Percentiles rank a stretch among this genome's conserved stretches.
phyloP scores from a whole-genome alignment of 352 stramenopile genomes.

The Pythium sp. region DNA sequence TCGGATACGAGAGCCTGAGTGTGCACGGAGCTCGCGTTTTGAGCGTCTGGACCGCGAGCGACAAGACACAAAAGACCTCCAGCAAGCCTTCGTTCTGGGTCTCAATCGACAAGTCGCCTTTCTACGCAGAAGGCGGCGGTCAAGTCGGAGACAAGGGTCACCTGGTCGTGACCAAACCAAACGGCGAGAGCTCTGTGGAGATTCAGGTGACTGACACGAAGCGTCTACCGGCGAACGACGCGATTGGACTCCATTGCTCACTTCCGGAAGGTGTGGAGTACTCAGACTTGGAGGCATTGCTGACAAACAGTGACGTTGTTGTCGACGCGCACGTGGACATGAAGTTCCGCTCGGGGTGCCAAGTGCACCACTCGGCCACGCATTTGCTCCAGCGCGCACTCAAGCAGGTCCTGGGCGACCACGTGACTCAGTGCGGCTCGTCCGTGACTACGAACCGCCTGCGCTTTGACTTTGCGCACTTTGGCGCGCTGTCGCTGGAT shows the following conservation, averaged over 20 bases:
- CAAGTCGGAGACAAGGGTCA: slow-evolving; percentile 68
- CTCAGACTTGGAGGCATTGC: slow-evolving; percentile 25
- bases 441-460: slow-evolving; percentile 58
- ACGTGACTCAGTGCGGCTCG: slow-evolving; percentile 73
- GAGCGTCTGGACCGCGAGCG: slow-evolving; percentile 26
- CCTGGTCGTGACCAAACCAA: slow-evolving; percentile 24
- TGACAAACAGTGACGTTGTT: background rate
- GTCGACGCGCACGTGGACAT: slow-evolving; percentile 50
- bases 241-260: slow-evolving; percentile 44
- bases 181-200: slow-evolving; percentile 4
- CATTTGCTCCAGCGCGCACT: slow-evolving; percentile 74
- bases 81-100: slow-evolving; percentile 28
- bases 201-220: slow-evolving; percentile 45
- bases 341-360: slow-evolving; percentile 46
- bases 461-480: slow-evolving; percentile 84
- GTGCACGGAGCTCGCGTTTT: slow-evolving; percentile 37
- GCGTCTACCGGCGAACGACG: slow-evolving; percentile 31
- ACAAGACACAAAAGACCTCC: slow-evolving; percentile 10
- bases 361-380: slow-evolving; percentile 74
- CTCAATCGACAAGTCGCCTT: slow-evolving; percentile 59
- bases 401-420: slow-evolving; percentile 59
- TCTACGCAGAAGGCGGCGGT: slow-evolving; percentile 75
- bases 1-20: slow-evolving; percentile 54
- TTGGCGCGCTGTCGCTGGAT: slow-evolving; percentile 58
- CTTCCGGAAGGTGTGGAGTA: slow-evolving; percentile 29